Evolutionary conservation across 2,329 filamentous ascomycete species (phyloP).

Genomic region (Pyrenochaeta sp.): DNA sequence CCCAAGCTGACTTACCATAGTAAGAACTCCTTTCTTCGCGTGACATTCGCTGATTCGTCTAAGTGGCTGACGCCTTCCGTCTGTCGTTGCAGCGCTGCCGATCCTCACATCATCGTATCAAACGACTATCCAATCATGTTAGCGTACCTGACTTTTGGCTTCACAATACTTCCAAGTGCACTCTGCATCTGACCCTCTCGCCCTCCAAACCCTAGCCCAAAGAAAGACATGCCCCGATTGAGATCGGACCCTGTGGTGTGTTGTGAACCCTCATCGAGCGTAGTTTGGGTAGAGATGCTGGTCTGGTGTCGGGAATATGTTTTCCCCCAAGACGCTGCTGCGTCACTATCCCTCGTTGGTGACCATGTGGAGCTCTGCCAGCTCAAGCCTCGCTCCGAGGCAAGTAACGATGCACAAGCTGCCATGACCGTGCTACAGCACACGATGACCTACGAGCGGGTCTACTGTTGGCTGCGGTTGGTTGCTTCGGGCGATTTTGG

Average conservation of each 20-base stretch:
- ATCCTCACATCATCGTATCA: conserved; percentile 41
- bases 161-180: conserved; percentile 6
- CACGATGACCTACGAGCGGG: conserved; percentile 6
- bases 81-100: conserved; percentile 24
- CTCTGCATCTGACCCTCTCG: conserved; percentile 26
- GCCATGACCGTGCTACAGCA: not conserved
- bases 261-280: not conserved
- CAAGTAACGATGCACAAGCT: conserved; percentile 29
- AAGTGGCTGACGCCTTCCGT: conserved; percentile 33
- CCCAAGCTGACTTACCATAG: conserved; percentile 1
- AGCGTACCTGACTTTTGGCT: conserved; percentile 41
- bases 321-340: conserved; percentile 17
- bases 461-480: conserved; percentile 15
- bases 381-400: conserved; percentile 9
- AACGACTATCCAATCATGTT: conserved; percentile 35
- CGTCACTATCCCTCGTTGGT: conserved; percentile 24
- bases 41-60: not conserved
- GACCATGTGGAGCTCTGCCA: conserved; percentile 6
- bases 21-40: not conserved
- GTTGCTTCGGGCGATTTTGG: conserved; percentile 3
- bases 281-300: too few relatives aligned
- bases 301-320: conserved; percentile 4
- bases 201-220: conserved; percentile 8
- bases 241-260: not conserved
- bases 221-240: not conserved